Evolutionary conservation across 192 early-diverging fungal genomes (phyloP), one percentile per base, ranked within the genome.

Genomic region (Umbelopsis sp.): DNA sequence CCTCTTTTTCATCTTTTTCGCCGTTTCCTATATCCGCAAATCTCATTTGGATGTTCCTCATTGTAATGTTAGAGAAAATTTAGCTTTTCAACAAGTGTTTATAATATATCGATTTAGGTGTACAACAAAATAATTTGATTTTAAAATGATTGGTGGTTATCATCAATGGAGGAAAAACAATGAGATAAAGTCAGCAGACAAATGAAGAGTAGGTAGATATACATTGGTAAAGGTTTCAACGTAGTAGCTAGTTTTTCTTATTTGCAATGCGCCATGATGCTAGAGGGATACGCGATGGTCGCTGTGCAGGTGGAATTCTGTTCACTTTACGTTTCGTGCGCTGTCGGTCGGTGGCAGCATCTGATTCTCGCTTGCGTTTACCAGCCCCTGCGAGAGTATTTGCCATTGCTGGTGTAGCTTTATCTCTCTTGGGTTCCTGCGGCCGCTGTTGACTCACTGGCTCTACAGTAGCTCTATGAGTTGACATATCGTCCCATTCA

Each of bases 41-140:
- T 61, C 55, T 27, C 9, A 12, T 61, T 61, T 27, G 30, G 27
- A 35, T 61, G 27, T 30, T 18, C 55, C 11, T 16, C 21, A 61
- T 35, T 61, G 55, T 61, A 61, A 61, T 61, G 55, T 61, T 41
- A 41, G 37, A 61, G 25, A 61, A 30, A 11, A 61, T 16, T n/a
- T 35, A 61, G 15, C 55, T 61, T 61, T 61, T 61, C 55, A 61
- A 61, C 55, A 61, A 61, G 55, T 61, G 55, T 61, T 61, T 33
- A 61, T 61, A 61, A 33, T 61, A 61, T 58, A 37, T 33, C 55
- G 55, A 35, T 61, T 61, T 25, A 33, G 55, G 30, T 61, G 55
- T 61, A 61, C 25, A 61, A 61, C 7, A 33, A 35, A 35, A 33
- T 61, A 1, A 4, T 5, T 61, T 16, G 12, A n/a, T 27, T n/a